phyloP scores from a whole-genome alignment of 352 stramenopile genomes.

The Thalassiosira livingstoniorum region DNA sequence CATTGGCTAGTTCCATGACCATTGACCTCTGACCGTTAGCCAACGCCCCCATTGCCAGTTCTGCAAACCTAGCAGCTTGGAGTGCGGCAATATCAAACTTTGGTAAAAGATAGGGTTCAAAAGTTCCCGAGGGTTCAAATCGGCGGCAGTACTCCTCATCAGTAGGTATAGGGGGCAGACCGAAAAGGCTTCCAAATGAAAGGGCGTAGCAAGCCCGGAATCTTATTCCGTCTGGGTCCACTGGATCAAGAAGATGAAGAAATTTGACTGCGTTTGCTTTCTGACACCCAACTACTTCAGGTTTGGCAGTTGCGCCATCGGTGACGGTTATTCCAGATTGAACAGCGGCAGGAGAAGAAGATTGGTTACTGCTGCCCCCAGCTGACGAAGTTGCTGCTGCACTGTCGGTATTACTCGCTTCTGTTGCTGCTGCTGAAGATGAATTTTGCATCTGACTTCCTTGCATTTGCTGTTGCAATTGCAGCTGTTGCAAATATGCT shows the following conservation, averaged over 20 bases:
- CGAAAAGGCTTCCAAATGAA: slow-evolving; percentile 75
- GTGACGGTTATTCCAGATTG: background rate
- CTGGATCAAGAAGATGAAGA: slow-evolving; percentile 64
- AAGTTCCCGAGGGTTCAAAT: slow-evolving; percentile 26
- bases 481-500: slow-evolving; percentile 75
- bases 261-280: slow-evolving; percentile 40
- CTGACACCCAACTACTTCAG: slow-evolving; percentile 8
- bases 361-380: background rate
- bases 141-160: slow-evolving; percentile 74
- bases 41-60: slow-evolving; percentile 79
- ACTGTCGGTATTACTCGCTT: slow-evolving; percentile 9
- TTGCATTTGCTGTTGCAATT: slow-evolving; percentile 62
- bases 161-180: slow-evolving; percentile 71
- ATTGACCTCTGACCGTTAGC: slow-evolving; percentile 48
- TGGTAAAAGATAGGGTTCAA: slow-evolving; percentile 66
- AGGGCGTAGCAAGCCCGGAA: slow-evolving; percentile 78
- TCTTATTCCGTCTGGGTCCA: slow-evolving; percentile 65
- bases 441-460: background rate
- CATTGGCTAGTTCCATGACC: slow-evolving; percentile 73
- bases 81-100: slow-evolving; percentile 73
- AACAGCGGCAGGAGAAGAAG: background rate
- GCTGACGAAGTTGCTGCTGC: background rate
- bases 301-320: slow-evolving; percentile 8
- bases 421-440: slow-evolving; percentile 12
- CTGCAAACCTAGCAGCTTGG: slow-evolving; percentile 74